A percentile compares a stretch with the other conserved stretches of the same genome.
Evolutionary conservation across 1,139 yeast species (phyloP).

Genomic region (Eremothecium gossypii): DNA sequence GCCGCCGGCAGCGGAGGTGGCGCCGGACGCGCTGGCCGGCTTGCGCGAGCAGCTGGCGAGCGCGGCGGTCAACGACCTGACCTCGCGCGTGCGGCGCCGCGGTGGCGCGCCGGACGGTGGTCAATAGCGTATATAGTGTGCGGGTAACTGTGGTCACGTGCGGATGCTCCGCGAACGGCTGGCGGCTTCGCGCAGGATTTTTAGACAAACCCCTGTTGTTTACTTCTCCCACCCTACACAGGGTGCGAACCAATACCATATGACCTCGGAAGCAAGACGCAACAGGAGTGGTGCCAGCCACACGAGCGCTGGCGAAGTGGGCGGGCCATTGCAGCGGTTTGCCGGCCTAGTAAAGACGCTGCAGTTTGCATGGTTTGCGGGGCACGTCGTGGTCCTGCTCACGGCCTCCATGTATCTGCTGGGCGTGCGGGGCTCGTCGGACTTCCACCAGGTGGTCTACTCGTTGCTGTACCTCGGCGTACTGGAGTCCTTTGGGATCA

Average conservation of each 20-base stretch:
- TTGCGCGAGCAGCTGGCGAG: not conserved
- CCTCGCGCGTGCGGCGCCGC: slow-evolving; percentile 38
- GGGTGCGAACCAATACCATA: no score
- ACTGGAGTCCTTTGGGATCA: slow-evolving; percentile 67
- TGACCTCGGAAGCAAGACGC: no score
- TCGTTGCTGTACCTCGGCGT: slow-evolving; percentile 56
- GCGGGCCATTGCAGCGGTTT: slow-evolving; percentile 9
- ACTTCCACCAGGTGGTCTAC: slow-evolving; percentile 43
- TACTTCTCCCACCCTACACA: no score
- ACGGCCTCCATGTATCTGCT: slow-evolving; percentile 47
- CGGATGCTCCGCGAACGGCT: no score
- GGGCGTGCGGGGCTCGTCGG: slow-evolving; percentile 34
- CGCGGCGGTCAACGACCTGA: slow-evolving; percentile 42
- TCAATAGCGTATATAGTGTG: no score
- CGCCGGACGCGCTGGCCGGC: slow-evolving; percentile 13
- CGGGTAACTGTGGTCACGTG: no score
- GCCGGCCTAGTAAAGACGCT: slow-evolving; percentile 20
- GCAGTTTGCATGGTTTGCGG: slow-evolving; percentile 36
- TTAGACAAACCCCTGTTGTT: no score
- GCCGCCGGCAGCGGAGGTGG: slow-evolving; percentile 19
- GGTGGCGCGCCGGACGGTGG: no score
- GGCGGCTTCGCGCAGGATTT: no score
- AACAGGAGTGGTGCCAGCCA: no score
- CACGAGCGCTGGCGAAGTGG: not conserved
- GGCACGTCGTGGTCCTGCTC: slow-evolving; percentile 60